Evolutionary conservation across 2,329 filamentous ascomycete genomes (phyloP).

Genomic region (Gliomastix tumulicola): DNA sequence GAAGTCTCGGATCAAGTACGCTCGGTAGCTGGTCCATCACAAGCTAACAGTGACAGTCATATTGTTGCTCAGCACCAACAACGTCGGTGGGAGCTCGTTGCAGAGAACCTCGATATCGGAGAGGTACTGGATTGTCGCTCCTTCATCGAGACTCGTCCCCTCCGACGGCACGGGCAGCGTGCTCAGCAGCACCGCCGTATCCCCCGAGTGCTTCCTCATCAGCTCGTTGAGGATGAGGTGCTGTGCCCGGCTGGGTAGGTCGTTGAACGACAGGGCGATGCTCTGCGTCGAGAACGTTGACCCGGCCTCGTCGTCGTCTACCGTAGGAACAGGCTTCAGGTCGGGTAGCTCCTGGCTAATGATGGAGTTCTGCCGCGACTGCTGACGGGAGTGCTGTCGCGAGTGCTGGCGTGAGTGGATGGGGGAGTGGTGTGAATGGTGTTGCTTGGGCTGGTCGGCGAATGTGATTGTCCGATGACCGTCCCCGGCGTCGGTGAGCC

Average conservation of each 20-base stretch:
- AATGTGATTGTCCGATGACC: constrained; percentile 59
- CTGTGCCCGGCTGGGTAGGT: constrained; percentile 76
- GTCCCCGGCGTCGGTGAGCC: constrained; percentile 43
- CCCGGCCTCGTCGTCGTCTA: constrained; percentile 22
- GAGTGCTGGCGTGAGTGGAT: constrained; percentile 24
- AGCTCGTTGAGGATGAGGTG: constrained; percentile 83
- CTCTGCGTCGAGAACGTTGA: constrained; percentile 51
- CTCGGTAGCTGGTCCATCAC: constrained; percentile 26
- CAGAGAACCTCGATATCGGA: constrained; percentile 74
- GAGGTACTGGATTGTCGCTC: constrained; percentile 66
- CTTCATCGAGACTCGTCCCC: constrained; percentile 65
- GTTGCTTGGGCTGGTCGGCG: constrained; percentile 28
- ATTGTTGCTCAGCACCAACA: constrained; percentile 80
- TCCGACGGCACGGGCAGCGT: constrained; percentile 77
- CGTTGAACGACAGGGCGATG: constrained; percentile 74
- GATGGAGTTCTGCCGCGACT: constrained; percentile 9
- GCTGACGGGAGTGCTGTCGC: constrained; percentile 12
- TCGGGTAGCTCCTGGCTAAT: too few relatives aligned
- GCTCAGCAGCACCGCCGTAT: constrained; percentile 75
- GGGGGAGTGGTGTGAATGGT: constrained; percentile 7
- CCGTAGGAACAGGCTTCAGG: too few relatives aligned
- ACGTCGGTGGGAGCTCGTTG: constrained; percentile 64
- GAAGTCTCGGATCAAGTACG: too few relatives aligned
- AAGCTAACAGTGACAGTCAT: constrained; percentile 82
- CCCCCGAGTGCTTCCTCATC: constrained; percentile 59